Conservation (phyloP, 2,329 filamentous ascomycete species). For the Torrubiellomyces zombiae region DNA sequence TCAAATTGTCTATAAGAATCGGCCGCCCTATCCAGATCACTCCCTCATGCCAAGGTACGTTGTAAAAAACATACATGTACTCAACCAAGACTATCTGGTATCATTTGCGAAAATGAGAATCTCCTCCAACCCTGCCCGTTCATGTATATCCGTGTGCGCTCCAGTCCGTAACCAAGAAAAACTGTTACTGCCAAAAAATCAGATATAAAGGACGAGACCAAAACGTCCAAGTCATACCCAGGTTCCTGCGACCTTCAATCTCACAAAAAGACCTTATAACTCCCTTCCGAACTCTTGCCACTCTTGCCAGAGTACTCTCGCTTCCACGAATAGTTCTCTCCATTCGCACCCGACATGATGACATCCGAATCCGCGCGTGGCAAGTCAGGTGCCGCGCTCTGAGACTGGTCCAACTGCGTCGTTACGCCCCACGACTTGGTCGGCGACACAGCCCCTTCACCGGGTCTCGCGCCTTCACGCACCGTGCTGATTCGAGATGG, state of each 20-base stretch:
- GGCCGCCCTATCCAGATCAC: no score
- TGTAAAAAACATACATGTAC: no score
- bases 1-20: no score
- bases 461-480: constrained; percentile 5
- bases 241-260: no score
- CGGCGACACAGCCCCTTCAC: constrained; percentile 3
- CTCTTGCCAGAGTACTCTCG: constrained; percentile 8
- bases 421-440: constrained; percentile 4
- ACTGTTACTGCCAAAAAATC: no score
- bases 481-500: constrained; percentile 16
- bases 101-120: not conserved
- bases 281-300: constrained; percentile 9
- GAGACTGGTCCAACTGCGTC: constrained; percentile 3
- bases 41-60: no score
- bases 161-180: no score
- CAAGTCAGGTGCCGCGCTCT: constrained; percentile 2
- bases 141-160: no score
- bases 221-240: no score
- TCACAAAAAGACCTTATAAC: constrained; percentile 12
- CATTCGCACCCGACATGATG: constrained; percentile 6
- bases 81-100: no score
- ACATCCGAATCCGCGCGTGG: constrained; percentile 3
- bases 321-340: constrained; percentile 4
- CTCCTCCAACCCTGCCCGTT: no score
- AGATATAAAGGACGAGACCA: no score